A percentile compares a stretch with the other conserved stretches of the same genome.
Conservation (phyloP, 2,329 filamentous ascomycete genomes). For the Graphilbum sp. region DNA sequence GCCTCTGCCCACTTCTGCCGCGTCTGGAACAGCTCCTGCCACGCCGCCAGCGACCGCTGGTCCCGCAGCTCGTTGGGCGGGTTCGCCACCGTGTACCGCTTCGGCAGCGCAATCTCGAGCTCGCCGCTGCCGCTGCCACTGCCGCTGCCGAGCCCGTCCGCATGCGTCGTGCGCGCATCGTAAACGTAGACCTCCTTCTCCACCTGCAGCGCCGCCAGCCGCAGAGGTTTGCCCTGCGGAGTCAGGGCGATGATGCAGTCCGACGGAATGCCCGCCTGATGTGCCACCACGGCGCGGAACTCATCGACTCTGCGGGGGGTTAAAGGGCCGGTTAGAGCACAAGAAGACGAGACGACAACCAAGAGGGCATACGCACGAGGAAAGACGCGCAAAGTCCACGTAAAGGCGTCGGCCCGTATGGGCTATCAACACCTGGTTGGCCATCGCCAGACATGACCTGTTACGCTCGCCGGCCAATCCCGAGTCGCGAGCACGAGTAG, state of each 20-base stretch:
- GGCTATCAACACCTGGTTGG: slow-evolving; percentile 78
- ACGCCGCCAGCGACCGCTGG: slow-evolving; percentile 67
- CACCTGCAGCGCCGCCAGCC: slow-evolving; percentile 59
- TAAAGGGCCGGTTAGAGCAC: not conserved
- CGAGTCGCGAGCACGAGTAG: too few species aligned
- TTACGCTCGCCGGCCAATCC: slow-evolving; percentile 1
- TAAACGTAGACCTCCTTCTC: slow-evolving; percentile 91
- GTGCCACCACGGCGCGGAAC: slow-evolving; percentile 65
- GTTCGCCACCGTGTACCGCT: slow-evolving; percentile 39
- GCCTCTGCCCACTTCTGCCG: slow-evolving; percentile 65
- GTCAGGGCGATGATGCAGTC: slow-evolving; percentile 81
- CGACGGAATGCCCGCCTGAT: slow-evolving; percentile 54
- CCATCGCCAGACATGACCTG: slow-evolving; percentile 50
- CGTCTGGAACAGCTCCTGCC: slow-evolving; percentile 72
- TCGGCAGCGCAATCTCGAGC: slow-evolving; percentile 33
- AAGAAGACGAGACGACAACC: not conserved
- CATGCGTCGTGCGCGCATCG: slow-evolving; percentile 59
- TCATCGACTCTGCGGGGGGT: slow-evolving; percentile 51
- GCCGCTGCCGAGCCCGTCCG: slow-evolving; percentile 29
- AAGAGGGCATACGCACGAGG: slow-evolving; percentile 49
- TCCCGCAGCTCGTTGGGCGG: slow-evolving; percentile 74
- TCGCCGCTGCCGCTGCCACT: slow-evolving; percentile 11
- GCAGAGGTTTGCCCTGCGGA: slow-evolving; percentile 66
- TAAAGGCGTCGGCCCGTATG: slow-evolving; percentile 79
- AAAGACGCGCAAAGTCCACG: slow-evolving; percentile 59